These are phyloP conservation scores for Pythium insidiosum DNA, from an alignment of 352 stramenopile species.

Conservation along the genomic window DNA sequence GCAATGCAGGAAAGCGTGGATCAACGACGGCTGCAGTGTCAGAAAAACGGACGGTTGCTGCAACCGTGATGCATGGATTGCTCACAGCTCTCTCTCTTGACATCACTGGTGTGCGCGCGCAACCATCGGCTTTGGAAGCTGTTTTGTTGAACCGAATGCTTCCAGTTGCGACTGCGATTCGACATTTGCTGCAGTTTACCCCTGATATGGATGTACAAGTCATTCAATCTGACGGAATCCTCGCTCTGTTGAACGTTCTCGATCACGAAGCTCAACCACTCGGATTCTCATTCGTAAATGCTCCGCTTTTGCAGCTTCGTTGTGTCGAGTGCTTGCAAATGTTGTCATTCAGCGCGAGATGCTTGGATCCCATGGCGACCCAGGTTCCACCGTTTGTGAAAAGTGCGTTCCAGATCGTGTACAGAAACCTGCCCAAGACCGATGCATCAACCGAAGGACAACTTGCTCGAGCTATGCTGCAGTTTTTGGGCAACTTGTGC, in stretches of 20 bases:
- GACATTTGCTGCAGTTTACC: constrained; percentile 75
- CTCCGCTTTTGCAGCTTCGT: constrained; percentile 69
- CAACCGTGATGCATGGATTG: constrained; percentile 70
- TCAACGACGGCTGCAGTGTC: constrained; percentile 16
- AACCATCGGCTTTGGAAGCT: constrained; percentile 56
- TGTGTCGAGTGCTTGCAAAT: constrained; percentile 85
- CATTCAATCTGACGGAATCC: constrained; percentile 62
- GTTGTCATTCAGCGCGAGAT: constrained; percentile 81
- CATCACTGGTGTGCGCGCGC: constrained; percentile 57
- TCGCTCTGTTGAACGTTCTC: constrained; percentile 65
- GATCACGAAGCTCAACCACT: constrained; percentile 79
- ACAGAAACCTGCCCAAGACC: constrained; percentile 68
- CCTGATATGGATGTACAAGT: constrained; percentile 80
- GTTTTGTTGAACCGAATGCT: constrained; percentile 66
- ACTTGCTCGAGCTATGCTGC: constrained; percentile 66
- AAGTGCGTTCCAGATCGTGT: constrained; percentile 78
- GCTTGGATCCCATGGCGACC: constrained; percentile 63
- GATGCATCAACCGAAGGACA: constrained; percentile 80
- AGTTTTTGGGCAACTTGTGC: constrained; percentile 80
- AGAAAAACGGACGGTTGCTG: constrained; percentile 44
- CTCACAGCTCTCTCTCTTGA: constrained; percentile 63
- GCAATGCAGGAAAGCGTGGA: constrained; percentile 7
- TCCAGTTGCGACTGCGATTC: constrained; percentile 69
- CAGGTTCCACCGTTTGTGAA: constrained; percentile 79
- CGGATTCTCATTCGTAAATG: constrained; percentile 68